A percentile compares a stretch with the other conserved stretches of the same genome.
Evolutionary conservation across 441 rosid species (phyloP).

Genomic region (Viola pubescens): DNA sequence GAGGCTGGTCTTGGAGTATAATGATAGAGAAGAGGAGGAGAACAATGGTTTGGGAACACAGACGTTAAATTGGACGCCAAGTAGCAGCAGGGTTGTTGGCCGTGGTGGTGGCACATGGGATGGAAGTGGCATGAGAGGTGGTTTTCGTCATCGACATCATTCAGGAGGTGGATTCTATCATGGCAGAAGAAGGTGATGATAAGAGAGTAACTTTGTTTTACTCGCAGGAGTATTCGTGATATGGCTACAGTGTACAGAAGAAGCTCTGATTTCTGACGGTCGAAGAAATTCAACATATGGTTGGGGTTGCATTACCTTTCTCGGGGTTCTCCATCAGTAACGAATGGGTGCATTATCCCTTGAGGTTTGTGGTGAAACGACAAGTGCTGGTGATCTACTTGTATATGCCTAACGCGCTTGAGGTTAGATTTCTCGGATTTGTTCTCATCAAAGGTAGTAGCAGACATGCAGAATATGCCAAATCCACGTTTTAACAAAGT

Average conservation of each 20-base stretch:
- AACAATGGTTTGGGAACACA: conserved; percentile 72
- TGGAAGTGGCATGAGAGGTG: conserved; percentile 51
- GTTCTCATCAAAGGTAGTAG: too few species aligned
- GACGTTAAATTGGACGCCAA: conserved; percentile 60
- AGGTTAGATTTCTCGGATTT: too few species aligned
- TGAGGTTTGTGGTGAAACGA: too few species aligned
- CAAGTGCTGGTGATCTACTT: too few species aligned
- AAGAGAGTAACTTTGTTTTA: neutral
- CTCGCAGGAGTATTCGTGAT: neutral
- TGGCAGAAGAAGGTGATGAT: conserved; percentile 50
- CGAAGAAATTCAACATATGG: neutral
- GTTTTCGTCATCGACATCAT: conserved; percentile 63
- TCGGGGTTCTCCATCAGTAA: too few species aligned
- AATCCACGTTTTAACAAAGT: too few species aligned
- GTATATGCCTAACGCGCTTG: too few species aligned
- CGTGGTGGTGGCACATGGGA: conserved; percentile 47
- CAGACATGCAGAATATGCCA: too few species aligned
- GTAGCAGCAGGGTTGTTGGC: conserved; percentile 47
- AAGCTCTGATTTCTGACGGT: neutral
- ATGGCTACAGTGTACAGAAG: neutral
- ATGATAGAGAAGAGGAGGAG: conserved; percentile 96
- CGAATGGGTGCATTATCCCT: too few species aligned
- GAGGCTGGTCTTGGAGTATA: conserved; percentile 92
- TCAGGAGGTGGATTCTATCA: conserved; percentile 71
- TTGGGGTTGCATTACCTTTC: too few species aligned